Conservation (phyloP, 2,329 filamentous ascomycete genomes). For the Alternaria sp. region DNA sequence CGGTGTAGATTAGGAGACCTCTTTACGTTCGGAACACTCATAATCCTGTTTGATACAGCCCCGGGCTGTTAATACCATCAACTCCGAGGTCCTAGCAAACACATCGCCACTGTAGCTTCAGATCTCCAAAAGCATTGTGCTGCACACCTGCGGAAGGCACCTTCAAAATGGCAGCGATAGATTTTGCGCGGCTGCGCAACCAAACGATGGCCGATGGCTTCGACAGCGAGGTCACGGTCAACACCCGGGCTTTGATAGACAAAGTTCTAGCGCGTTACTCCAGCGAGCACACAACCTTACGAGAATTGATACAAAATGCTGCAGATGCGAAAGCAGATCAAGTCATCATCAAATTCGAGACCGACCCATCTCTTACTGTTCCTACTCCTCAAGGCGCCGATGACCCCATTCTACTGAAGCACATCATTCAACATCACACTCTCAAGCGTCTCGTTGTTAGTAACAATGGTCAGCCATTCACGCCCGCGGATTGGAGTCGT, state of each 20-base stretch:
- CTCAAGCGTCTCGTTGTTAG: slow-evolving; percentile 86
- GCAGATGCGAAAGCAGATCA: slow-evolving; percentile 91
- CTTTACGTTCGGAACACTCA: neutral
- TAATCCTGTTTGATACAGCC: neutral
- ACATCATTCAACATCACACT: slow-evolving; percentile 84
- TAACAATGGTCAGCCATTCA: slow-evolving; percentile 90
- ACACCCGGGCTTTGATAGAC: slow-evolving; percentile 94
- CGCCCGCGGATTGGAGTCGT: slow-evolving; percentile 87
- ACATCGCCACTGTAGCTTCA: neutral
- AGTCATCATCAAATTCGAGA: slow-evolving; percentile 92
- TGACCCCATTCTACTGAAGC: slow-evolving; percentile 76
- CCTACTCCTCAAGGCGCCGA: slow-evolving; percentile 71
- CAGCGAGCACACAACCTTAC: slow-evolving; percentile 85
- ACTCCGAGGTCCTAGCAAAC: neutral
- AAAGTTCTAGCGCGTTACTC: slow-evolving; percentile 97
- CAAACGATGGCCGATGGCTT: slow-evolving; percentile 88
- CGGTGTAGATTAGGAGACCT: neutral
- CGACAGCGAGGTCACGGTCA: slow-evolving; percentile 97
- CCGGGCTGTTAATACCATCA: neutral
- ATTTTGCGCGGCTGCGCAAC: slow-evolving; percentile 75
- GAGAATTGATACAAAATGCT: slow-evolving; percentile 98
- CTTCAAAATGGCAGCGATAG: slow-evolving; percentile 48
- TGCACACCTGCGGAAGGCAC: neutral
- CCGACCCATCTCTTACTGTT: slow-evolving; percentile 78
- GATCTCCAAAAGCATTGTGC: neutral